Evolutionary conservation across 2,329 filamentous ascomycete genomes (phyloP).

Genomic region (Fusarium papillatum): DNA sequence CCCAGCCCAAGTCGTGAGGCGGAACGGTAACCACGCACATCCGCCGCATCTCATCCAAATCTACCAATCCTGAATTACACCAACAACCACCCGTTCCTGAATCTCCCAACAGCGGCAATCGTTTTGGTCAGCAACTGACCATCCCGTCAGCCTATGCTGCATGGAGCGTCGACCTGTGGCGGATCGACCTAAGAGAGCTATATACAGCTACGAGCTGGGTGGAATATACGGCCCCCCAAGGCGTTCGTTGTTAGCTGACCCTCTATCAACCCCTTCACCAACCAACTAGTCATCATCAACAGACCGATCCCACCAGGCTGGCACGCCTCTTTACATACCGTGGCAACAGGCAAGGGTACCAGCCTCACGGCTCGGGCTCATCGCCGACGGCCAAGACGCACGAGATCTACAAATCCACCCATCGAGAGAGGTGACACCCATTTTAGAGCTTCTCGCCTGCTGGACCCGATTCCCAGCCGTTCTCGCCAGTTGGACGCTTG

Average conservation of each 20-base stretch:
- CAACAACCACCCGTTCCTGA: conserved; percentile 4
- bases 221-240: not conserved
- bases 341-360: not conserved
- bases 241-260: not conserved
- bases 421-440: conserved; percentile 24
- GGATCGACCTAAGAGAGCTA: not conserved
- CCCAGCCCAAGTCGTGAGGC: conserved; percentile 2
- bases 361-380: not conserved
- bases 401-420: conserved; percentile 32
- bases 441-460: conserved; percentile 8
- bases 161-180: not conserved
- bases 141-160: conserved; percentile 1
- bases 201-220: not conserved
- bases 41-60: conserved; percentile 9
- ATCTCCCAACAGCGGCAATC: conserved; percentile 23
- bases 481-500: conserved; percentile 24
- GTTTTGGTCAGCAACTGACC: conserved; percentile 24
- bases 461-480: conserved; percentile 10
- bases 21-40: conserved; percentile 4
- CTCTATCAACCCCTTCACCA: not conserved
- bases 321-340: not conserved
- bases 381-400: conserved; percentile 10
- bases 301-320: not conserved
- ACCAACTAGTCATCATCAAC: not conserved
- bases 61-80: conserved; percentile 8